Base-by-base conservation (phyloP, 75 land plant genomes). In the Cunninghamia lanceolata region DNA sequence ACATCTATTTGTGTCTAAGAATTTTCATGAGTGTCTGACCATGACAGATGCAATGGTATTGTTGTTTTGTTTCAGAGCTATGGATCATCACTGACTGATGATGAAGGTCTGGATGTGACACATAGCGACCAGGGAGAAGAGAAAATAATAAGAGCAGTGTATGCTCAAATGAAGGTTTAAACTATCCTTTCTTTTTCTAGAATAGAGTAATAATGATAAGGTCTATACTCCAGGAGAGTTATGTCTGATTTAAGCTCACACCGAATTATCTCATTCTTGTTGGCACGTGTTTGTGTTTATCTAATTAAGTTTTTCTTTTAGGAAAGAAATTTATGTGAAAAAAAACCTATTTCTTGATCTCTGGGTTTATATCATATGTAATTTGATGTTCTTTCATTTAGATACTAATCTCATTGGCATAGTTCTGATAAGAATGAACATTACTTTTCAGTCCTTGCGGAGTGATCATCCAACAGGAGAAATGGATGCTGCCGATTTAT, bases 111-210 rank as follows among this genome's bases (percentile, higher is more conserved):
- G 50, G 89, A 83, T 83, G n/a, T 19, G 56, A 56, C 28, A 63
- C 70, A 42, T 56, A 39, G 30, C 40, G 86, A 87, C 56, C 85
- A 86, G 82, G 91, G 90, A 28, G 91, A 87, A 82, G 99, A 94
- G 87, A 98, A 88, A 91, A 98, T 93, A 38, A 96, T 96, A 84
- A 91, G 91, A 80, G 94, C 95, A 59, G 96, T 96, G 70, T 96
- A 94, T 93, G 87, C 95, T 35, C 94, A 91, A 84, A 90, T 90
- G 30, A 95, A 93, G 93, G 95, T 96, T 78, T 85, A 9, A 42
- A 66, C 38, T 89, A 45, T 84, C 88, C 71, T 53, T 52, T 43
- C 43, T 85, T 52, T 40, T 42, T 83, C 36, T 68, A 74, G 17
- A 30, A 66, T 59, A 43, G 82, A 81, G 16, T 82, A 85, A 19